Percentiles rank a stretch among this genome's conserved stretches.
phyloP scores from a whole-genome alignment of 257 asterid genomes.

The Solanum chilense region DNA sequence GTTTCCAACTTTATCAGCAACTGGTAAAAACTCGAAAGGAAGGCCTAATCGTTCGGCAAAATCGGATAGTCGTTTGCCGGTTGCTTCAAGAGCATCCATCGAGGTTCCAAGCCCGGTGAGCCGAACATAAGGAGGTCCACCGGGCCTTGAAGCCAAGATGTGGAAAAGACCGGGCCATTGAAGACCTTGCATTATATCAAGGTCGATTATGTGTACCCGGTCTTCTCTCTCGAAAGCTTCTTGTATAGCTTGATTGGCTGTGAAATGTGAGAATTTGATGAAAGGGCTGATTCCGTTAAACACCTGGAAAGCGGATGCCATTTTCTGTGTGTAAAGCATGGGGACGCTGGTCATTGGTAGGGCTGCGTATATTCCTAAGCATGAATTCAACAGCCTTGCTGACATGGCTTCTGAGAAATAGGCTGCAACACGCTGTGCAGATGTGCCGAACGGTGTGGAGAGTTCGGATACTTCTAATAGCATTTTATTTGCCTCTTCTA shows the following conservation, averaged over 20 bases:
- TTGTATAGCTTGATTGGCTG: constrained; percentile 94
- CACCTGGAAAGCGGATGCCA: constrained; percentile 83
- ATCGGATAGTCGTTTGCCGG: constrained; percentile 84
- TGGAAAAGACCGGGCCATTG: constrained; percentile 99
- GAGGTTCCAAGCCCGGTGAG: constrained; percentile 89
- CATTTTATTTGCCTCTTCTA: constrained; percentile 75
- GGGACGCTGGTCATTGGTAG: constrained; percentile 26
- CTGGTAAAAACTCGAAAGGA: constrained; percentile 74
- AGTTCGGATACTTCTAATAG: constrained; percentile 77
- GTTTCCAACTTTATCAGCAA: constrained; percentile 82
- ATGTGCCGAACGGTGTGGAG: constrained; percentile 89
- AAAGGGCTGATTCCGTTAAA: constrained; percentile 95
- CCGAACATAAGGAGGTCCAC: constrained; percentile 90
- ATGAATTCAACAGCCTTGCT: constrained; percentile 70
- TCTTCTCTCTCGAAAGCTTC: constrained; percentile 94
- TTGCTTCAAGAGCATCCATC: constrained; percentile 75
- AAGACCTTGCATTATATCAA: constrained; percentile 93
- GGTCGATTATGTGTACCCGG: constrained; percentile 88
- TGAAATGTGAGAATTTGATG: constrained; percentile 88
- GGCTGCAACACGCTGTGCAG: constrained; percentile 98
- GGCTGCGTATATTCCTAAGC: constrained; percentile 74
- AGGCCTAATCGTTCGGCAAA: constrained; percentile 79
- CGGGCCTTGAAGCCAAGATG: constrained; percentile 78
- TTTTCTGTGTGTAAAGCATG: constrained; percentile 57
- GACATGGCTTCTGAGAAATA: constrained; percentile 99